Base-by-base conservation (phyloP, 495 filamentous ascomycete genomes). In the Darksidea phi region DNA sequence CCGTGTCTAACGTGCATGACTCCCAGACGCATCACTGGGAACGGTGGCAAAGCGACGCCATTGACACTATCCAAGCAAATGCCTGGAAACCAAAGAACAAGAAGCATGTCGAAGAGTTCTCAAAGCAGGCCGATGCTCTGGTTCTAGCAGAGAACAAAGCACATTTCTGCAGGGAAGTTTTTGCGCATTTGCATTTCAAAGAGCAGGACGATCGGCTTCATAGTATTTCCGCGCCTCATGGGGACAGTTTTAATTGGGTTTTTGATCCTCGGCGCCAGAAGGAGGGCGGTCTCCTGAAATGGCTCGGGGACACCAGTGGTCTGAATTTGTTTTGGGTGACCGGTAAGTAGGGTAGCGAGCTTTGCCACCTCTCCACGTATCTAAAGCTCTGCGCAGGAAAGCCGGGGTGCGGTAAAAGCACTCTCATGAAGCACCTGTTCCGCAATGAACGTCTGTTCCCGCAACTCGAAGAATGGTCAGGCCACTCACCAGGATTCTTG, bases 321-420 rank as follows among this genome's bases (percentile, higher is more conserved):
- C 53, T 57, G 17, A 63, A 62, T 20, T 21, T 56, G n/a, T 62
- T 48, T 32, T 62, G 59, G 59, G 42, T 62, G 2, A 54, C 59
- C n/a, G 54, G 54, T 48, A 46, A 26, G 57, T 23, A 42, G 0
- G 18, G 1, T 6, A 2, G 8, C 6, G 2, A 59, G 12, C 24
- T 23, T 47, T 11, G 10, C 17, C 3, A 17, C 26, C 0, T 23
- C 5, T 13, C 23, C 23, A 7, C 15, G n/a, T 34, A 10, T 23
- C 54, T 57, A 24, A 57, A 17, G 1, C 26, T 10, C 24, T 24
- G 34, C 23, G 21, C 12, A 52, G 58, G 58, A 24, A 64, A 64
- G 21, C 54, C 48, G 15, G 61, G 53, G 0, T 59, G 54, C 10
- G 61, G 61, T 0, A 64, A 64, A 46, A 37, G 23, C 32, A 50